Percentiles rank a stretch among this genome's conserved stretches.
phyloP scores from a whole-genome alignment of 2,329 filamentous ascomycete genomes.

The Trichoderma semiorbis region DNA sequence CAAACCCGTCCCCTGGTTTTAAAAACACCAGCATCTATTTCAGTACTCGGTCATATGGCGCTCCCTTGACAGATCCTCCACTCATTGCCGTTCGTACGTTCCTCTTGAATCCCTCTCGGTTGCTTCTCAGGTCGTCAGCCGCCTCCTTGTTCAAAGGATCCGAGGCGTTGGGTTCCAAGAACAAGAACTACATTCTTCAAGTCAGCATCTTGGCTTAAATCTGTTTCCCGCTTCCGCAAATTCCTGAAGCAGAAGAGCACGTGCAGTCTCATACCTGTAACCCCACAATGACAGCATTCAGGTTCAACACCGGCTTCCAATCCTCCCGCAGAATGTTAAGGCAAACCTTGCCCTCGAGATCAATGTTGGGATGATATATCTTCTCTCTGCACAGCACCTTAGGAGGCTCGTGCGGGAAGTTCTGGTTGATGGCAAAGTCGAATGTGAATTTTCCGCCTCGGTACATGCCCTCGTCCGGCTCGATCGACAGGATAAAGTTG shows the following conservation, averaged over 20 bases:
- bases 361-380: slow-evolving; percentile 99
- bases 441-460: slow-evolving; percentile 85
- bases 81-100: slow-evolving; percentile 84
- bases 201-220: neutral
- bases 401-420: slow-evolving; percentile 94
- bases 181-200: slow-evolving; percentile 70
- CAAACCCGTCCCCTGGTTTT: neutral
- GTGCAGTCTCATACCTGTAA: slow-evolving; percentile 59
- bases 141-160: slow-evolving; percentile 99
- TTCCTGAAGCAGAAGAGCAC: neutral
- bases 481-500: slow-evolving; percentile 77
- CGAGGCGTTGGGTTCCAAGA: slow-evolving; percentile 94
- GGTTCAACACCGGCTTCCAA: slow-evolving; percentile 96
- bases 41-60: slow-evolving; percentile 74
- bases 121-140: slow-evolving; percentile 82
- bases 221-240: neutral
- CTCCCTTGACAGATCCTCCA: slow-evolving; percentile 71
- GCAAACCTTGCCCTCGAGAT: slow-evolving; percentile 95
- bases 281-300: slow-evolving; percentile 95
- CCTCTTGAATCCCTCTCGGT: slow-evolving; percentile 83
- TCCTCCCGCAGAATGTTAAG: slow-evolving; percentile 96
- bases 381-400: slow-evolving; percentile 97
- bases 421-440: slow-evolving; percentile 86
- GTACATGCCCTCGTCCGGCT: slow-evolving; percentile 85
- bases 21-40: slow-evolving; percentile 44